Evolutionary conservation across 2,329 filamentous ascomycete species (phyloP).

Genomic region (Reticulascus tulasneorum): DNA sequence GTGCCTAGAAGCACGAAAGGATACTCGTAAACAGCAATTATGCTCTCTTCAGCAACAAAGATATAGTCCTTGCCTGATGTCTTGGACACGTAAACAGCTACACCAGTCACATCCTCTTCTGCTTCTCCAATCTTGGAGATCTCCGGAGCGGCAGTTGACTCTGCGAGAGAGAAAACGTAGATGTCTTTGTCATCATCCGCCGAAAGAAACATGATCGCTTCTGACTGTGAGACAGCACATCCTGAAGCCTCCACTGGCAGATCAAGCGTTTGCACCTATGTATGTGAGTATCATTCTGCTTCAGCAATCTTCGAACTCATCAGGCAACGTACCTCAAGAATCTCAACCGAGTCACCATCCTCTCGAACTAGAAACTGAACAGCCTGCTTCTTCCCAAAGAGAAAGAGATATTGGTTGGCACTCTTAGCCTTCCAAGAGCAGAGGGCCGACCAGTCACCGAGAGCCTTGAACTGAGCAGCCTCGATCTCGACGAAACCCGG

Average conservation of each 20-base stretch:
- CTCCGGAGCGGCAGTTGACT: slow-evolving; percentile 31
- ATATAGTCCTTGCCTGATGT: slow-evolving; percentile 29
- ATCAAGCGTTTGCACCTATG: slow-evolving; percentile 37
- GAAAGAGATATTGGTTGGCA: slow-evolving; percentile 38
- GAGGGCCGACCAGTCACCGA: slow-evolving; percentile 44
- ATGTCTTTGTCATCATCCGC: slow-evolving; percentile 31
- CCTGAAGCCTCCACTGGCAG: slow-evolving; percentile 37
- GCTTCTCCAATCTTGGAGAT: slow-evolving; percentile 31
- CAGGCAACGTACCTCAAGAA: slow-evolving; percentile 28
- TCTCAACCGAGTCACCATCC: slow-evolving; percentile 22
- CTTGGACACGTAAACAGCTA: slow-evolving; percentile 34
- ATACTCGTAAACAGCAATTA: slow-evolving; percentile 34
- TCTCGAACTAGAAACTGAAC: slow-evolving; percentile 33
- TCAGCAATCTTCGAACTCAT: too few species aligned
- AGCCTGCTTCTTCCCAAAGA: slow-evolving; percentile 39
- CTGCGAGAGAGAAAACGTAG: slow-evolving; percentile 33
- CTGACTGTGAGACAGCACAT: slow-evolving; percentile 33
- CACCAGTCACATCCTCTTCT: slow-evolving; percentile 33
- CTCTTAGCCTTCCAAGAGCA: slow-evolving; percentile 40
- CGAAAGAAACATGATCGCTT: slow-evolving; percentile 34
- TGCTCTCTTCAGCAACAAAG: slow-evolving; percentile 33
- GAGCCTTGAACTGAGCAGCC: slow-evolving; percentile 25
- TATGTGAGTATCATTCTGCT: too few species aligned
- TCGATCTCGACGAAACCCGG: slow-evolving; percentile 25
- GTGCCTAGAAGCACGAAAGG: slow-evolving; percentile 31